Percentiles rank a stretch among this genome's conserved stretches.
phyloP scores from a whole-genome alignment of 305 asterid genomes.

The Fraxinus dipetala region DNA sequence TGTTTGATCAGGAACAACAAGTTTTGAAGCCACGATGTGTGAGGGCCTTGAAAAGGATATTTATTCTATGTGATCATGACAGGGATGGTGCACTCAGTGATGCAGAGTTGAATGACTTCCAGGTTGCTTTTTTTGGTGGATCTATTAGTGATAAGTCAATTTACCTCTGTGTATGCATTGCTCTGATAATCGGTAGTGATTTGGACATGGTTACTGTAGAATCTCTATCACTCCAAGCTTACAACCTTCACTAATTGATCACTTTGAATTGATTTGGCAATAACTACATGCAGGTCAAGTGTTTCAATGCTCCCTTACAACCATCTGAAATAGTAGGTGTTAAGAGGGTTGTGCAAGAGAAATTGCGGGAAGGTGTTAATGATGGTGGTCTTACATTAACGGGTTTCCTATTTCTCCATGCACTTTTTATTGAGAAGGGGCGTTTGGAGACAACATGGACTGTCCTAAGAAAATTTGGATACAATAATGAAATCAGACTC shows the following conservation, averaged over 20 bases:
- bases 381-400: constrained; percentile 92
- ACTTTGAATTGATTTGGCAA: constrained; percentile 23
- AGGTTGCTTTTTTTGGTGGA: constrained; percentile 41
- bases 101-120: constrained; percentile 91
- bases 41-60: constrained; percentile 91
- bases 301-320: constrained; percentile 96
- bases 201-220: background rate
- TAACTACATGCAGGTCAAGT: constrained; percentile 66
- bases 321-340: constrained; percentile 95
- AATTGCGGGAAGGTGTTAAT: constrained; percentile 85
- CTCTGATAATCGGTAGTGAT: constrained; percentile 8
- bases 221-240: background rate
- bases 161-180: constrained; percentile 6
- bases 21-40: constrained; percentile 91
- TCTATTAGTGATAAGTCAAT: constrained; percentile 4
- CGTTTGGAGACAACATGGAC: constrained; percentile 99
- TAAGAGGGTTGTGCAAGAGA: constrained; percentile 95
- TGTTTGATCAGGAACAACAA: constrained; percentile 96
- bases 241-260: constrained; percentile 13
- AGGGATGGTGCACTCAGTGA: constrained; percentile 98
- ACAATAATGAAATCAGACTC: constrained; percentile 88
- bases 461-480: constrained; percentile 92
- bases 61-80: constrained; percentile 87
- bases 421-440: constrained; percentile 97
- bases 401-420: constrained; percentile 96